phyloP scores from a whole-genome alignment of 768 basidiomycete species.

The Trametes meyenii region DNA sequence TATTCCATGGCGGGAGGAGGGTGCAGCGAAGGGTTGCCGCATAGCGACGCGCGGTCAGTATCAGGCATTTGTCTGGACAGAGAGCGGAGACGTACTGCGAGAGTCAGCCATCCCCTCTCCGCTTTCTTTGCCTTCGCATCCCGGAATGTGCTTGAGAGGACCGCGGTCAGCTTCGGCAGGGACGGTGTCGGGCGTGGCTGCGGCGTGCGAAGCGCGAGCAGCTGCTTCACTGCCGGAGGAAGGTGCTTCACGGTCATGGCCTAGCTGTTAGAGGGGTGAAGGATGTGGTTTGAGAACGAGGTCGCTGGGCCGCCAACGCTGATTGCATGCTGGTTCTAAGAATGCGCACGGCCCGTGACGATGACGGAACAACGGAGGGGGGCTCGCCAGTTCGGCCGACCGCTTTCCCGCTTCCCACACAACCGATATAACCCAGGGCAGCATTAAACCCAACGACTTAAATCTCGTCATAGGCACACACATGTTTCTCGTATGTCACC shows the following conservation, averaged over 20 bases:
- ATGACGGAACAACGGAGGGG: slow-evolving; percentile 1
- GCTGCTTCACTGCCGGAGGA: slow-evolving; percentile 70
- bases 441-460: too few species aligned
- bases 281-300: not conserved
- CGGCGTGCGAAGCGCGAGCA: slow-evolving; percentile 69
- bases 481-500: too few species aligned
- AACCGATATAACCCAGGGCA: not conserved
- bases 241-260: slow-evolving; percentile 46
- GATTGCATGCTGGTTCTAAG: not conserved
- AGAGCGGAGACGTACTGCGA: slow-evolving; percentile 56
- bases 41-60: not conserved
- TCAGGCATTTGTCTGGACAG: not conserved
- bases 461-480: too few species aligned
- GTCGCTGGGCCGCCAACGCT: not conserved
- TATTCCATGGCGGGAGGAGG: slow-evolving; percentile 31
- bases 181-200: slow-evolving; percentile 61
- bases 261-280: not conserved
- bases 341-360: not conserved
- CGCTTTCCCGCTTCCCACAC: slow-evolving; percentile 3
- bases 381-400: slow-evolving; percentile 6
- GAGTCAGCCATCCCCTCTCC: slow-evolving; percentile 80
- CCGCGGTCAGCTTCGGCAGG: slow-evolving; percentile 48
- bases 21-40: not conserved
- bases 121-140: slow-evolving; percentile 68
- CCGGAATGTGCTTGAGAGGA: slow-evolving; percentile 63